Evolutionary conservation across 352 stramenopile genomes (phyloP), one percentile per base, ranked within the genome.

Genomic region (Phytophthora sansomeana): DNA sequence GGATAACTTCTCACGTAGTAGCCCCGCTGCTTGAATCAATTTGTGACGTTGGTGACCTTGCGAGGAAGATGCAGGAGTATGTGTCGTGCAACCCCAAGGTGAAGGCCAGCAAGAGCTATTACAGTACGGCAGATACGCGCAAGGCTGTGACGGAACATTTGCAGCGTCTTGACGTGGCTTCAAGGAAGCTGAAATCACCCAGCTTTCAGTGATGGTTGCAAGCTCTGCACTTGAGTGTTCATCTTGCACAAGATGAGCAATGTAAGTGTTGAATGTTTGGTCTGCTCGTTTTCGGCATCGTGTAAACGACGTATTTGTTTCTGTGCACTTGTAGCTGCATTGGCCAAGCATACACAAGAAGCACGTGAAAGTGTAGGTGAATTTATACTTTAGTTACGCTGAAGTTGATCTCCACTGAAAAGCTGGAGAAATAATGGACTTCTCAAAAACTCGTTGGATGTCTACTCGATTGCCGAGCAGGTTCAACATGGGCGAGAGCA

Each of bases 31-130:
- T 76, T 2, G 57, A 59, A 32, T 61, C 68, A 0, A 49, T 72
- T 35, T 72, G 56, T 32, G 52, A 69, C 24, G 32, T 51, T 17
- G 47, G 49, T 28, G 52, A 63, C 30, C 53, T 76, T 8, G 47
- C 63, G 11, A 57, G 63, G 17, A 61, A 51, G 32, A 65, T 76
- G 68, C 63, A 66, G 30, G 57, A 70, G 17, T 77, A 77, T 30
- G 55, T 64, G 42, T 63, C 59, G 13, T 35, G 38, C n/a, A 38
- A 61, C 26, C 69, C 55, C 13, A 65, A 63, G 5, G 58, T 71
- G 11, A 17, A 30, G 11, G 32, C 33, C 5, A 54, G 36, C 16
- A 47, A 36, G 21, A 49, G n/a, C 5, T 30, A 51, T 19, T 64
- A 77, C 4, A 65, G 9, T 21, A 54, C 33, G 11, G 36, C 24